Base-by-base conservation (phyloP, 1,284 basidiomycete genomes). In the Sporisorium iseilematis-ciliati region DNA sequence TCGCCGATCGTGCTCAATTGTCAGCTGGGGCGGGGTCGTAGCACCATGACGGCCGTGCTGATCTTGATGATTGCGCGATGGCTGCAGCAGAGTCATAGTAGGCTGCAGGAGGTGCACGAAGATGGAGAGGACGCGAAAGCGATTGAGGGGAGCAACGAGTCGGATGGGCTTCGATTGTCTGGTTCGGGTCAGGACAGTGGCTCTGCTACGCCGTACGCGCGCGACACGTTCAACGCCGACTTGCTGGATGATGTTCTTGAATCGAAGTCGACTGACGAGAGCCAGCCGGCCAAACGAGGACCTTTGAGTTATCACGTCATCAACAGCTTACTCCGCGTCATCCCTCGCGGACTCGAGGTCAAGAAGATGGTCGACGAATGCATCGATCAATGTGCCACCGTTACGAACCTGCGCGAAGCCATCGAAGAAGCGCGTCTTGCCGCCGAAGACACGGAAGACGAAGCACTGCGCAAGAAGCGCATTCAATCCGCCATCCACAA, bases 21-120 rank as follows among this genome's bases (percentile, higher is more conserved):
- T 82, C 97, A 99, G 86, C 90, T 99, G 4, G 96, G 96, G 4
- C 88, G 94, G 35, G 96, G 96, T n/a, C 89, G 97, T 78, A 95
- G 93, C 70, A 97, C 95, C 0, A 87, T 95, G 71, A 91, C 94
- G 18, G 92, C 95, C 7, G 92, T 95, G 52, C 90, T 97, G 60
- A 88, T 98, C 48, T 87, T 94, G 26, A 88, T 99, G 45, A 93
- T 97, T 55, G 90, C 93, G 80, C 89, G 91, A 80, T 97, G 96
- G 96, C 86, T 97, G 29, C 40, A 70, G 57, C 65, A 70, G 41
- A 59, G 66, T 18, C 70, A 67, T 20, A 57, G 59, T 33, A 52
- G 54, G 58, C 43, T 67, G 38, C 62, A 58, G 20, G 72, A 75
- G 56, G 26, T 74, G 3, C 14, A n/a, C 16, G 69, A 55, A 16